These are phyloP conservation scores for Rhododendron molle DNA, from an alignment of 148 eudicot species.

Conservation along the genomic window DNA sequence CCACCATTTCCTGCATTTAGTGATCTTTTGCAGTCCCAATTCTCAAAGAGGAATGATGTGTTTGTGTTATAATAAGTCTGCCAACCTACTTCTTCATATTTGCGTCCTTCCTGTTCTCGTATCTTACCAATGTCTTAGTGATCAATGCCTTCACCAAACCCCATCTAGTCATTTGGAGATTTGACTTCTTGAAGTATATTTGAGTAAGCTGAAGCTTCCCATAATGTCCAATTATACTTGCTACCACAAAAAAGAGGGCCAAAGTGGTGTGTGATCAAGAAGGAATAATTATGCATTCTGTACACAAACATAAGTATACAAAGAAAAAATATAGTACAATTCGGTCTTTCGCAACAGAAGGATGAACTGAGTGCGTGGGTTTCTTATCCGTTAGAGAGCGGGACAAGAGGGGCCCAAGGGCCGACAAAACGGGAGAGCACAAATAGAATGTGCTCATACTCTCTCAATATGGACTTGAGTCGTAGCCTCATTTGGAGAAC, in stretches of 20 bases:
- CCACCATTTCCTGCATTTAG: constrained; percentile 7
- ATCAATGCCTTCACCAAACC: constrained; percentile 12
- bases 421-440: background rate
- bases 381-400: background rate
- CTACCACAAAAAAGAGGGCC: background rate
- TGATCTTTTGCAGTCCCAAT: background rate
- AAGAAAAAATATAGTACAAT: background rate
- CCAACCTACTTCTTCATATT: constrained; percentile 3
- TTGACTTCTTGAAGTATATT: background rate
- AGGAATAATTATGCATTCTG: background rate
- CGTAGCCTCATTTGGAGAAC: background rate
- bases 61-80: background rate
- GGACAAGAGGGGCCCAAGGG: background rate
- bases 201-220: background rate
- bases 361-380: background rate
- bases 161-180: background rate
- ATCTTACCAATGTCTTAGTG: background rate
- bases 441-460: background rate
- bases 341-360: background rate
- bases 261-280: background rate
- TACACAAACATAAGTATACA: background rate
- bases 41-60: background rate
- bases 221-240: background rate
- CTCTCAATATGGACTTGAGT: background rate
- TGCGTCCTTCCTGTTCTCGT: background rate